phyloP scores from a whole-genome alignment of 2,329 filamentous ascomycete species.

The Catunica adiposa region DNA sequence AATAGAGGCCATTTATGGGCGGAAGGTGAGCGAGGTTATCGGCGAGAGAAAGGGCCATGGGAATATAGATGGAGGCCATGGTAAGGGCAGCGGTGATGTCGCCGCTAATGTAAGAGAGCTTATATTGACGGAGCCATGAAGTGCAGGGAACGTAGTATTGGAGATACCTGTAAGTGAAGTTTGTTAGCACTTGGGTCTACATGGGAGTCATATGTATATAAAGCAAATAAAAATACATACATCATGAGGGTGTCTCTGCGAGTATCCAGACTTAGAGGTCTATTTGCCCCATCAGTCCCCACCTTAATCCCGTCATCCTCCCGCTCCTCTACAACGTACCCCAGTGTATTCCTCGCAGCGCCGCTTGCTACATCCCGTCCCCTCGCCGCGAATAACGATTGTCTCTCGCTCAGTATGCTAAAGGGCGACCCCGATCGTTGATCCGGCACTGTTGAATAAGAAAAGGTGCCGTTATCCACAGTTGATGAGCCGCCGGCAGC shows the following conservation, averaged over 20 bases:
- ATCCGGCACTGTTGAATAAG: background rate
- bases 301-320: background rate
- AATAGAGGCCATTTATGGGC: conserved; percentile 84
- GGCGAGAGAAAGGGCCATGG: conserved; percentile 87
- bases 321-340: conserved; percentile 1
- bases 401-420: conserved; percentile 7
- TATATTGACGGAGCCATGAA: conserved; percentile 82
- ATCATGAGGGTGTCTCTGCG: conserved; percentile 6
- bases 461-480: conserved; percentile 1
- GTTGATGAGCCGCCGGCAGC: background rate
- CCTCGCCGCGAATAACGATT: conserved; percentile 2
- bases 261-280: background rate
- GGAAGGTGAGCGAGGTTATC: conserved; percentile 85
- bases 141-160: conserved; percentile 86
- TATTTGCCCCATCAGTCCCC: background rate
- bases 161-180: conserved; percentile 46
- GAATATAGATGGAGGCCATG: conserved; percentile 97
- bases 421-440: conserved; percentile 3
- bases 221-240: background rate
- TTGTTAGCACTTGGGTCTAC: background rate
- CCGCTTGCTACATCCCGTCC: background rate
- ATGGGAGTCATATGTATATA: background rate
- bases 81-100: conserved; percentile 80
- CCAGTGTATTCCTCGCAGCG: background rate
- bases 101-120: conserved; percentile 62